Evolutionary conservation across 306 rosid species (phyloP).

Genomic region (Rosa chinensis): DNA sequence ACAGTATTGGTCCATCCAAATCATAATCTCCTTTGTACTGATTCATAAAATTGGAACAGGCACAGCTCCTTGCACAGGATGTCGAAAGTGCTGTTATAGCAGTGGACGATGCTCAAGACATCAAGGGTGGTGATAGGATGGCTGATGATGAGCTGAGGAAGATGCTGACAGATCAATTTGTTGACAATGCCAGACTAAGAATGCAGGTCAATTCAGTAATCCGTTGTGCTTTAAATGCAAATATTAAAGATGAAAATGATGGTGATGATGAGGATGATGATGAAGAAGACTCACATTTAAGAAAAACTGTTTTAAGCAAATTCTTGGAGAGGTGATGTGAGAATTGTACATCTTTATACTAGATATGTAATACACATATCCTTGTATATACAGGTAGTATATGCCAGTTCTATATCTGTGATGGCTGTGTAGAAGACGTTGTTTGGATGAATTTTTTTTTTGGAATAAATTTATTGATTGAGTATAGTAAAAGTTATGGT

Average conservation of each 20-base stretch:
- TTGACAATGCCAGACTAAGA: conserved; percentile 84
- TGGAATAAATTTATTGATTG: not conserved
- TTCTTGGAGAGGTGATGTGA: conserved; percentile 54
- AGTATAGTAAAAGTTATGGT: not conserved
- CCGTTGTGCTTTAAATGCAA: conserved; percentile 61
- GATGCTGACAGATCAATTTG: conserved; percentile 65
- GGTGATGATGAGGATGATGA: conserved; percentile 33
- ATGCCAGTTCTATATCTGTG: not conserved
- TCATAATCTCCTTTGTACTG: conserved; percentile 6
- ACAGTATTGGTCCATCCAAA: not conserved
- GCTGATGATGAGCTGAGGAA: conserved; percentile 58
- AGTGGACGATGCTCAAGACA: conserved; percentile 32
- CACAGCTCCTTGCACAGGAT: conserved; percentile 84
- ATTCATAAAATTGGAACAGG: conserved; percentile 50
- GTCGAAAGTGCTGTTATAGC: conserved; percentile 47
- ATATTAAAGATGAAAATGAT: conserved; percentile 40
- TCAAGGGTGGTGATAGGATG: conserved; percentile 26
- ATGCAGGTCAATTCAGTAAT: conserved; percentile 73
- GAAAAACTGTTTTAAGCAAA: conserved; percentile 65
- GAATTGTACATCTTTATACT: not conserved
- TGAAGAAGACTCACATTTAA: conserved; percentile 49
- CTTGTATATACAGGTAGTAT: conserved; percentile 1
- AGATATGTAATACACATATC: not conserved
- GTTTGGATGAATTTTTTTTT: not conserved
- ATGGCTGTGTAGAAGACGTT: not conserved